Base-by-base conservation (phyloP, 176 grass and related monocot genomes). In the Musa troglodytarum region DNA sequence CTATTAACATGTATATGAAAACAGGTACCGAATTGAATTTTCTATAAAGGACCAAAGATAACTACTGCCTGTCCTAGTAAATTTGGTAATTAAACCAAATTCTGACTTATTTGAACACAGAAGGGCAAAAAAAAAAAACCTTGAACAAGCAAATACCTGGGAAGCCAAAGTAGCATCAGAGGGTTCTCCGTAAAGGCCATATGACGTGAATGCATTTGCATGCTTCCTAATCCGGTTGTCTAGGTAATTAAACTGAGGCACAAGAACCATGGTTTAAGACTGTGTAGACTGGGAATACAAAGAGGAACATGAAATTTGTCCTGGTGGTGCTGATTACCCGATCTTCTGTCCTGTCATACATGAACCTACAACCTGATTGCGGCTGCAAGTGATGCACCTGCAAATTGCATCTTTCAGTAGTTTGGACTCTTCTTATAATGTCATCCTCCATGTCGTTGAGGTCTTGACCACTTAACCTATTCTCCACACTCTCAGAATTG, bases 301-400 rank as follows among this genome's bases (percentile, higher is more conserved):
- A 52, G 54, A 76, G n/a, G 21, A 74, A 50, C 72, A 82, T 54
- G 50, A 79, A 84, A 50, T 65, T 59, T 78, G 53, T 80, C 68
- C 24, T 73, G 75, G 77, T 75, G 78, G 53, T 83, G 57, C 12
- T 53, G 52, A 80, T 91, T 87, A 90, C 95, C 78, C 82, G 80
- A 81, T 91, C 86, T 87, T 91, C 82, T 21, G 75, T 93, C 86
- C 83, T 87, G 82, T 98, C 95, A 77, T 93, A 91, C 88, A 98
- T 98, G 81, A 96, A 96, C 76, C 90, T 88, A 70, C 78, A 98
- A 50, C 86, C 90, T 73, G 82, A 77, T 87, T 87, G 76, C 80
- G 95, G 95, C 61, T 82, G 81, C 34, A 88, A 91, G 53, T 16
- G 26, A 75, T 85, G 80, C 66, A 98, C 86, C 85, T 81, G 88